Conservation (phyloP, 208 protist species). For the Crithidia mellificae region DNA sequence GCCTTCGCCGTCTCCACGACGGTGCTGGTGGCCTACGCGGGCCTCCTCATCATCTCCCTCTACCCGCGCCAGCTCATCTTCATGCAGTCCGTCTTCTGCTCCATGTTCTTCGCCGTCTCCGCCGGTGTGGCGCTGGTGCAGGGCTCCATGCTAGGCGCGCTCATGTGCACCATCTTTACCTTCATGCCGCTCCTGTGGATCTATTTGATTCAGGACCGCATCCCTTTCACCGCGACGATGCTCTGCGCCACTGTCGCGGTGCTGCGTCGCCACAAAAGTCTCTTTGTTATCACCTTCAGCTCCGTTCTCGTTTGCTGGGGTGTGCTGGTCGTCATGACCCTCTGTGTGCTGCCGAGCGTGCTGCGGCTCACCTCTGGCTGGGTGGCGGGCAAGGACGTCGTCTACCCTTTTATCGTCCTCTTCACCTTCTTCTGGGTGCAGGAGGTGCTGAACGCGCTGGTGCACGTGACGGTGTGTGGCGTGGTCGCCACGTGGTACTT, state of each 20-base stretch:
- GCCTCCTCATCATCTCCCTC: slow-evolving; percentile 27
- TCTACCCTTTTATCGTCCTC: slow-evolving; percentile 30
- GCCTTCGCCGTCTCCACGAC: slow-evolving; percentile 17
- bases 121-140: slow-evolving; percentile 26
- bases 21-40: slow-evolving; percentile 21
- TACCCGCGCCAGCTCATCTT: slow-evolving; percentile 37
- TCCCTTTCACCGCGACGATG: slow-evolving; percentile 58
- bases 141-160: slow-evolving; percentile 9
- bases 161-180: slow-evolving; percentile 36
- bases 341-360: slow-evolving; percentile 34
- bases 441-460: slow-evolving; percentile 59
- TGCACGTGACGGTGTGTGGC: slow-evolving; percentile 76
- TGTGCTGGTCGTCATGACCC: slow-evolving; percentile 29
- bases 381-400: slow-evolving; percentile 10
- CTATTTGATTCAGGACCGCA: slow-evolving; percentile 63
- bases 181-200: slow-evolving; percentile 58
- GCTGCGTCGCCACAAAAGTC: slow-evolving; percentile 40
- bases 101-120: slow-evolving; percentile 27
- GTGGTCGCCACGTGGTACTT: slow-evolving; percentile 91
- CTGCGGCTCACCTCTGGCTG: slow-evolving; percentile 28
- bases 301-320: slow-evolving; percentile 31
- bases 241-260: slow-evolving; percentile 42
- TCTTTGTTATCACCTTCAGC: slow-evolving; percentile 44
- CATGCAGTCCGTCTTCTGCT: slow-evolving; percentile 27
- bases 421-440: slow-evolving; percentile 67